Percentiles rank a stretch among this genome's conserved stretches.
phyloP scores from a whole-genome alignment of 139 green algal species.

The Chlorella sp. region DNA sequence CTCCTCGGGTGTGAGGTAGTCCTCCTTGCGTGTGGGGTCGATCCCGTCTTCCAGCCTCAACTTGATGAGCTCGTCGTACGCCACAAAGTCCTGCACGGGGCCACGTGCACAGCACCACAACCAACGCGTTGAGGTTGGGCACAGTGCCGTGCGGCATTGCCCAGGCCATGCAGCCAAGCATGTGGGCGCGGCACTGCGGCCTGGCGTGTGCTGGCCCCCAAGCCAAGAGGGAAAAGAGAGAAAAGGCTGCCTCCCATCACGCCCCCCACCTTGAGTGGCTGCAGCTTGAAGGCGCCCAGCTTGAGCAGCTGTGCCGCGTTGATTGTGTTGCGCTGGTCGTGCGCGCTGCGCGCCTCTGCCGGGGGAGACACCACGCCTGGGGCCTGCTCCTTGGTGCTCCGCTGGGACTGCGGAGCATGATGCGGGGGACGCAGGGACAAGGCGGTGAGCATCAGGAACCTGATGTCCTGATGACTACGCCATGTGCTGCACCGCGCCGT shows the following conservation, averaged over 20 bases:
- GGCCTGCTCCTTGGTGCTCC: not conserved
- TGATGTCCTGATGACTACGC: too few relatives aligned
- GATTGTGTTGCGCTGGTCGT: slow-evolving; percentile 20
- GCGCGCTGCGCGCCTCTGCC: not conserved
- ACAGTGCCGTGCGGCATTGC: not conserved
- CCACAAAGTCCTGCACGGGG: slow-evolving; percentile 27
- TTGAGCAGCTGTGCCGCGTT: slow-evolving; percentile 13
- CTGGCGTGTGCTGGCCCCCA: not conserved
- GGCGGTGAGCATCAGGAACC: not conserved
- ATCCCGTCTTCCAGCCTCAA: slow-evolving; percentile 49
- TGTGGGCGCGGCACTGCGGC: too few relatives aligned
- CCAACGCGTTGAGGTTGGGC: not conserved
- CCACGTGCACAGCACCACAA: too few relatives aligned
- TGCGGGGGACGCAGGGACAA: too few relatives aligned
- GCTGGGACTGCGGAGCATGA: not conserved
- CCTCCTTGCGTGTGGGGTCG: slow-evolving; percentile 47
- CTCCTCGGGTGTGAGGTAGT: slow-evolving; percentile 42
- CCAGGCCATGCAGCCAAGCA: not conserved
- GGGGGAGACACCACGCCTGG: not conserved
- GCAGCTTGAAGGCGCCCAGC: slow-evolving; percentile 16
- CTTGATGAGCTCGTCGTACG: slow-evolving; percentile 37
- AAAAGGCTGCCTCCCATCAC: not conserved
- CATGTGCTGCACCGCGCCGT: too few relatives aligned
- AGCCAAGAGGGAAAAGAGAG: not conserved
- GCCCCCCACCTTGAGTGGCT: slow-evolving; percentile 9